Evolutionary conservation across 2,329 filamentous ascomycete species (phyloP).

Genomic region (Cladosporium sphaerospermum): DNA sequence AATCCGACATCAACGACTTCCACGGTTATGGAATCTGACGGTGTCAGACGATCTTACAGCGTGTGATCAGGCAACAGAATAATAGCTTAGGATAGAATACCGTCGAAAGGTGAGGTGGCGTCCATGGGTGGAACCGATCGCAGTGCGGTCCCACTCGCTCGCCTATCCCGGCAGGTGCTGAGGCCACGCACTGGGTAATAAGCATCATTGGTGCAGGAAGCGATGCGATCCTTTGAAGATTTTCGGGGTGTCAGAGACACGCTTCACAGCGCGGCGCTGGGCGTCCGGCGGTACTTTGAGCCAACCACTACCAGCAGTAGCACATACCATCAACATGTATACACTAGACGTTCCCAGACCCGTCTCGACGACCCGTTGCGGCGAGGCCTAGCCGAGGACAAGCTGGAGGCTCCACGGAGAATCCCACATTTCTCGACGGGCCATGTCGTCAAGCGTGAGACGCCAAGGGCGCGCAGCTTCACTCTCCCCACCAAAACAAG

Average conservation of each 20-base stretch:
- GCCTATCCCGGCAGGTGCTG: constrained; percentile 3
- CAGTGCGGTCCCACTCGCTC: constrained; percentile 3
- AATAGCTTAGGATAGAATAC: too few relatives aligned
- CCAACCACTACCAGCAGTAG: too few relatives aligned
- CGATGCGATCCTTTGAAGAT: not conserved
- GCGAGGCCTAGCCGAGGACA: too few relatives aligned
- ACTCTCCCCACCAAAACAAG: not conserved
- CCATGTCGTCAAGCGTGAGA: too few relatives aligned
- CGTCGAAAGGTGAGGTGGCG: too few relatives aligned
- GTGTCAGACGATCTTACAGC: not conserved
- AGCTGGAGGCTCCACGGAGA: not conserved
- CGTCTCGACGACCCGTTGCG: too few relatives aligned
- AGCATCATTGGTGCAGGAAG: constrained; percentile 3
- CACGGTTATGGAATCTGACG: not conserved
- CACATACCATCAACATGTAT: too few relatives aligned
- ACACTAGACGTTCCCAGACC: too few relatives aligned
- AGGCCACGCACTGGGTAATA: not conserved
- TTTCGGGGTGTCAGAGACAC: not conserved
- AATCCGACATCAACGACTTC: not conserved
- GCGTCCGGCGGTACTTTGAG: not conserved
- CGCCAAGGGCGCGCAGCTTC: too few relatives aligned
- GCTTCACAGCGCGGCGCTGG: constrained; percentile 7
- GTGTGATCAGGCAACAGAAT: not conserved
- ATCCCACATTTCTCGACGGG: not conserved
- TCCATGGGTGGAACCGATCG: not conserved